Conservation (phyloP, 345 rosid species). For the Acer campestre region DNA sequence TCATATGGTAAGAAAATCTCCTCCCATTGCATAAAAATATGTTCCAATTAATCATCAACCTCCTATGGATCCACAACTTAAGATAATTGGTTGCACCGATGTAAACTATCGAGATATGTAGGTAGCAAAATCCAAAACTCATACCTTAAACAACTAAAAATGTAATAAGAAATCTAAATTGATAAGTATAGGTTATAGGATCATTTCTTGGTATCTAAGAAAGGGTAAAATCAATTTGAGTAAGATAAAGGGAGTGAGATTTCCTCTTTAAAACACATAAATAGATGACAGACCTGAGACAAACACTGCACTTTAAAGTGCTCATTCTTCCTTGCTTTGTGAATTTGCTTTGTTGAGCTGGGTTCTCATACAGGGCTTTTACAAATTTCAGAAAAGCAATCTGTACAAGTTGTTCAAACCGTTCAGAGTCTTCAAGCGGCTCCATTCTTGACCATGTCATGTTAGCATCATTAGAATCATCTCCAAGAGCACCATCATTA, state of each 20-base stretch:
- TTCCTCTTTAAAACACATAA: constrained; percentile 19
- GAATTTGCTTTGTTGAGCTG: constrained; percentile 40
- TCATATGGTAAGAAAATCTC: neutral
- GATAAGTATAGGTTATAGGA: neutral
- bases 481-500: too few relatives aligned
- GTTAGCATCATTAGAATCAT: neutral
- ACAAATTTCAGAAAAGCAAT: constrained; percentile 41
- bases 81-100: neutral
- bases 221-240: too few relatives aligned
- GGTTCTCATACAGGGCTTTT: constrained; percentile 50
- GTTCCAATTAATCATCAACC: constrained; percentile 6
- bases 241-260: neutral
- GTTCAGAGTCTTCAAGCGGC: constrained; percentile 39
- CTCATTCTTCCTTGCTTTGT: constrained; percentile 30
- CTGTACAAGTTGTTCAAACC: constrained; percentile 42
- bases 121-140: neutral
- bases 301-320: constrained; percentile 43
- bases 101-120: neutral
- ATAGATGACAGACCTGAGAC: constrained; percentile 49
- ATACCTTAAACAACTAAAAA: constrained; percentile 1
- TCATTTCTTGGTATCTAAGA: constrained; percentile 9
- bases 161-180: neutral
- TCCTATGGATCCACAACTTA: neutral
- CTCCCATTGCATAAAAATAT: neutral
- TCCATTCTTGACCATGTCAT: constrained; percentile 17